A percentile compares a stretch with the other conserved stretches of the same genome.
Evolutionary conservation across 1,139 yeast genomes (phyloP).

Genomic region (Geotrichum restrictum): DNA sequence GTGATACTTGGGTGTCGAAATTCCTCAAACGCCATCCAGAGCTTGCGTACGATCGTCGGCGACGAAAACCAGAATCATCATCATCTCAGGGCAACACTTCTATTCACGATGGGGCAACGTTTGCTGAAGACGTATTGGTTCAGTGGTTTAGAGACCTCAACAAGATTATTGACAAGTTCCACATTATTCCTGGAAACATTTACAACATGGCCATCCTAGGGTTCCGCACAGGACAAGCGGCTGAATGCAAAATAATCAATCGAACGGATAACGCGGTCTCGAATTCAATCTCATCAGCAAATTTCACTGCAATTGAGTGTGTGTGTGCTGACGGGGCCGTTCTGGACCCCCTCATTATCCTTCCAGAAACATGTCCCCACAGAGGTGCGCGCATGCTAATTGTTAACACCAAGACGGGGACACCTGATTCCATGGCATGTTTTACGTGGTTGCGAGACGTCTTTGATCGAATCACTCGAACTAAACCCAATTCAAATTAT

Average conservation of each 20-base stretch:
- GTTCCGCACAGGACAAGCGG: slow-evolving; percentile 3
- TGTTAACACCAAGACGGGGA: background rate
- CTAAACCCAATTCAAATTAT: slow-evolving; percentile 4
- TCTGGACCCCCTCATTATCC: slow-evolving; percentile 3
- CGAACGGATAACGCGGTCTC: no score
- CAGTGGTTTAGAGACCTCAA: slow-evolving; percentile 11
- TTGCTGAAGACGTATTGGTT: background rate
- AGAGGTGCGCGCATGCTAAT: background rate
- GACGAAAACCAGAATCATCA: background rate
- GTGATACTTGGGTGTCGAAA: slow-evolving; percentile 17
- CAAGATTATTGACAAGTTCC: slow-evolving; percentile 4
- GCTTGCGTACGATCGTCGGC: slow-evolving; percentile 10
- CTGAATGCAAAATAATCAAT: background rate
- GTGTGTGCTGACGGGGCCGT: slow-evolving; percentile 8
- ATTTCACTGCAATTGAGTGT: slow-evolving; percentile 3
- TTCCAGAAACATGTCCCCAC: background rate
- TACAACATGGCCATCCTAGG: slow-evolving; percentile 10
- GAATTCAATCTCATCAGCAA: no score
- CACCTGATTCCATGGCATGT: background rate
- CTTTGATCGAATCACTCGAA: slow-evolving; percentile 1
- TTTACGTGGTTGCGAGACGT: slow-evolving; percentile 8
- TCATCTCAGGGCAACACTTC: background rate
- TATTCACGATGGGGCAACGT: background rate
- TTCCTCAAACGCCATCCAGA: slow-evolving; percentile 16
- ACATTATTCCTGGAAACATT: slow-evolving; percentile 3